Conservation (phyloP, 805 yeast species). For the Yarrowia alimentaria region DNA sequence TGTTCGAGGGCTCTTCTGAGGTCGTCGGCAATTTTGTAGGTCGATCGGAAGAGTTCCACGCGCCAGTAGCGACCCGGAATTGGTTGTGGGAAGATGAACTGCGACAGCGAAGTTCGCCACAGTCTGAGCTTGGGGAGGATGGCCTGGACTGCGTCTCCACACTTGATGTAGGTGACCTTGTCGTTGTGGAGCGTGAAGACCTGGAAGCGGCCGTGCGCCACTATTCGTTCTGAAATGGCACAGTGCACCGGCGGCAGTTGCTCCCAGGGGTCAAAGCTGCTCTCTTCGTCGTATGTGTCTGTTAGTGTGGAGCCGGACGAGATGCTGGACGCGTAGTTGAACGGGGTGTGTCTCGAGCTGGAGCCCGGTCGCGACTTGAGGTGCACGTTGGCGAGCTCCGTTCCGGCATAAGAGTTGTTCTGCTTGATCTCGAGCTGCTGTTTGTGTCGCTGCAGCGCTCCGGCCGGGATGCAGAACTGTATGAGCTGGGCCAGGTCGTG, state of each 20-base stretch:
- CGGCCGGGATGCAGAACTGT: constrained; percentile 24
- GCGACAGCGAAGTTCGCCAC: constrained; percentile 48
- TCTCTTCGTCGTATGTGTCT: neutral
- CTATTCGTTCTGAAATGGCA: constrained; percentile 26
- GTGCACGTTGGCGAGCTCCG: constrained; percentile 19
- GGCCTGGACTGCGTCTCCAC: constrained; percentile 73
- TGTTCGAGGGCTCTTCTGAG: constrained; percentile 8
- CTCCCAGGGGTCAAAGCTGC: constrained; percentile 13
- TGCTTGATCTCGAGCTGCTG: constrained; percentile 12
- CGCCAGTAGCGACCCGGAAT: constrained; percentile 80
- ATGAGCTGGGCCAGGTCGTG: constrained; percentile 26
- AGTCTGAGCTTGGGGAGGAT: constrained; percentile 63
- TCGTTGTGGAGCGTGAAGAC: constrained; percentile 23
- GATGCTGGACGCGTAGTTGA: constrained; percentile 12
- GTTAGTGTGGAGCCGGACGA: constrained; percentile 18
- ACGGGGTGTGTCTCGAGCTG: constrained; percentile 4
- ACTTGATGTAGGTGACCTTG: constrained; percentile 50
- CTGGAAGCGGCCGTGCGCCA: constrained; percentile 24
- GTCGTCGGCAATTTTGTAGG: constrained; percentile 27
- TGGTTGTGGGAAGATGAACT: constrained; percentile 61
- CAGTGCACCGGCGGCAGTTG: constrained; percentile 18
- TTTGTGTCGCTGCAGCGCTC: constrained; percentile 18
- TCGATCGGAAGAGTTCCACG: constrained; percentile 39
- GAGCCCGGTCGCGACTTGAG: constrained; percentile 21
- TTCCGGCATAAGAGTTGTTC: constrained; percentile 4